Base-by-base conservation (phyloP, 495 filamentous ascomycete genomes). In the Tuber calosporum region DNA sequence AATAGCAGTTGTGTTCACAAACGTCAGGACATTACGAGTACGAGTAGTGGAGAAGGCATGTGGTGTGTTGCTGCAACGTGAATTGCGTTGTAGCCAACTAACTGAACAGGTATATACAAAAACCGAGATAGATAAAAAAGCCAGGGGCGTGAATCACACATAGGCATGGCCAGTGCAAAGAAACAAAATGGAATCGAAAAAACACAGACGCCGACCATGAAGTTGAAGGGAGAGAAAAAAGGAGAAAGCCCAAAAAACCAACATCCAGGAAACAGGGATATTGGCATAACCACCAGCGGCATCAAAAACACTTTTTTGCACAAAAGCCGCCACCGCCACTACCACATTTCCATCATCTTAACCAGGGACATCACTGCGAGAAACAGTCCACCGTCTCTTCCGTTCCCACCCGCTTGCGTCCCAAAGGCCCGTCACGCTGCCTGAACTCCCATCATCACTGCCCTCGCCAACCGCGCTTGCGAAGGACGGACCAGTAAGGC, bases 331-430 rank as follows among this genome's bases (percentile, higher is more conserved):
- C 2, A 15, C 41, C 13, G 37, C 34, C 7, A 15, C n/a, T 13
- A 30, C 20, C 26, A 42, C 15, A 19, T 42, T 9, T 42, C 45
- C 45, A 15, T 34, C 13, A 11, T 30, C 43, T 69, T 58, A 78
- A 42, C 39, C 62, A 34, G 75, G 72, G 58, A 78, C 76, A 19
- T 77, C 76, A 67, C 75, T 78, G 22, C 76, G 76, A 37, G 76
- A 77, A 30, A 75, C 76, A 26, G 76, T 78, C 76, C 76, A 78
- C 53, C 76, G 72, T n/a, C 76, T 77, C 38, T 78, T 78, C 67
- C 76, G 76, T 30, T 78, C 76, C 75, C 76, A 78, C 9, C 76
- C 76, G 30, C 68, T 68, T 13, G 69, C 38, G 48, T 67, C 48
- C 76, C 76, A 78, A 26, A 78, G 67, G 22, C 76, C 76, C 34